A percentile compares a stretch with the other conserved stretches of the same genome.
Conservation (phyloP, 441 rosid species). For the Croton setiger region DNA sequence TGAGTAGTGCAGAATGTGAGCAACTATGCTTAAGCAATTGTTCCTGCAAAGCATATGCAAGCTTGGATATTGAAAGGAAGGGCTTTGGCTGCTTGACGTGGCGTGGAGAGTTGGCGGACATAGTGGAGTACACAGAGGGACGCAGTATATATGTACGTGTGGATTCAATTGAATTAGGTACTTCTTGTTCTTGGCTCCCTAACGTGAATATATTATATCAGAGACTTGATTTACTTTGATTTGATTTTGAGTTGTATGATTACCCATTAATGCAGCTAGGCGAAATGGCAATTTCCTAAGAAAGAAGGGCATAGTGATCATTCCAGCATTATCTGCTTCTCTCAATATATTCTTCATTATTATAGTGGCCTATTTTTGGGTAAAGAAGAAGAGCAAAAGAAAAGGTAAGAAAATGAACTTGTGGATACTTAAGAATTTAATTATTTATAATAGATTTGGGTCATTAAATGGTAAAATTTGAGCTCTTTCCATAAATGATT, state of each 20-base stretch:
- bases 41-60: conserved; percentile 27
- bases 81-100: conserved; percentile 24
- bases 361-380: background rate
- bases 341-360: background rate
- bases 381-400: background rate
- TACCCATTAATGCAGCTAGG: too few species aligned
- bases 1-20: conserved; percentile 17
- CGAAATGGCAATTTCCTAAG: background rate
- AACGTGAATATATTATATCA: background rate
- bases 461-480: background rate
- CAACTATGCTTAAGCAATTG: conserved; percentile 24
- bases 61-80: background rate
- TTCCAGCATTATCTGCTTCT: background rate
- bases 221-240: too few species aligned
- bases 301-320: background rate
- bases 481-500: too few species aligned
- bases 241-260: too few species aligned
- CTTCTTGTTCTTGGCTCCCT: background rate
- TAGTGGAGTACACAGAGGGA: background rate
- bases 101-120: conserved; percentile 23
- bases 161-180: conserved; percentile 25
- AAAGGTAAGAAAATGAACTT: background rate
- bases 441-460: too few species aligned
- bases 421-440: too few species aligned
- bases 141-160: conserved; percentile 18